Base-by-base conservation (phyloP, 352 stramenopile genomes). In the Pythium aristosporum region DNA sequence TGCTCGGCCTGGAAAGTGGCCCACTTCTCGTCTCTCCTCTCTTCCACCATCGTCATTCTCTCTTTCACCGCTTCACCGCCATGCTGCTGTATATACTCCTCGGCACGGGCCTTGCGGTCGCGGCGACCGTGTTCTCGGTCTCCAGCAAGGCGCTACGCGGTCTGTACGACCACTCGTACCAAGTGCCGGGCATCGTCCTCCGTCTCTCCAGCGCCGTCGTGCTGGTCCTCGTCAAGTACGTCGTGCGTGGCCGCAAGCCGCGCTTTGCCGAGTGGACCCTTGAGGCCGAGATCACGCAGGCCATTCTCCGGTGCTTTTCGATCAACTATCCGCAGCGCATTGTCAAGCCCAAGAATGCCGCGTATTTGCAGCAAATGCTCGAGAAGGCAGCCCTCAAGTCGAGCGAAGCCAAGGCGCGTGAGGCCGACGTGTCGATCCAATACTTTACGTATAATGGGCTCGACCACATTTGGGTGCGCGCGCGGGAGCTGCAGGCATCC, bases 181-280 rank as follows among this genome's bases (percentile, higher is more conserved):
- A 72, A 30, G 21, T 72, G 39, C 47, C 55, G 11, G 21, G 12
- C 37, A 48, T 72, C 7, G 46, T 50, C 46, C 28, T 57, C 25
- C 53, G 56, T 15, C 23, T 72, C n/a, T 37, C 16, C 21, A 61
- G 57, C 66, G 60, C 53, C 8, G 28, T 67, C 3, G 21, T 30
- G 16, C 37, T 58, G 13, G 47, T 61, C 15, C 30, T 69, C 6
- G 37, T 13, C 18, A 56, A 62, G 61, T 73, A 73, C 57, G 25
- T 62, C 28, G 47, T 34, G 16, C 53, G 66, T 8, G 66, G 60
- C 21, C 57, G 20, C 54, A 50, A 51, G 49, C 48, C 66, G 11
- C 41, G 47, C n/a, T 65, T 66, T 34, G 21, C 32, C 7, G 48
- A 65, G 34, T 73, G 66, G 66, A 73, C 66, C 13, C 55, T 73